Percentiles rank a stretch among this genome's conserved stretches.
Conservation (phyloP, 805 yeast species). For the Ogataea paradorogensis region DNA sequence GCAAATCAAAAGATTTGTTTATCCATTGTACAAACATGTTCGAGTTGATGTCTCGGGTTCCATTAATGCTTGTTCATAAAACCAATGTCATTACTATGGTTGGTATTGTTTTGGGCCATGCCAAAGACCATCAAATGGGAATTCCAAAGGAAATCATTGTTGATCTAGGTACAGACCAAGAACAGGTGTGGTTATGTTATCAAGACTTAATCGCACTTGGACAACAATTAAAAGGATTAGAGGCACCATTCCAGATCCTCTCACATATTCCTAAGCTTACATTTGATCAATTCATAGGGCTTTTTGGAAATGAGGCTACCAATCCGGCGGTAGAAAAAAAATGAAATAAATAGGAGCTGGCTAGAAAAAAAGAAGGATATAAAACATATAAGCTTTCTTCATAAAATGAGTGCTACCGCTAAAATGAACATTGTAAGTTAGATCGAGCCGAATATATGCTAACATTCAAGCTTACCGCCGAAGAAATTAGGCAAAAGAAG, state of each 20-base stretch:
- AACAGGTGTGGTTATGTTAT: slow-evolving; percentile 27
- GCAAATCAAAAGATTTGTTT: slow-evolving; percentile 19
- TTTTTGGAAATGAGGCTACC: slow-evolving; percentile 7
- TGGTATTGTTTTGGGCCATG: slow-evolving; percentile 24
- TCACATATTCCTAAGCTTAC: slow-evolving; percentile 23
- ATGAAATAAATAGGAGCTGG: background rate
- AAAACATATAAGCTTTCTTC: slow-evolving; percentile 4
- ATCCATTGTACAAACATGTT: slow-evolving; percentile 26
- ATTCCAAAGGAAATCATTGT: slow-evolving; percentile 19
- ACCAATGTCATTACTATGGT: slow-evolving; percentile 25
- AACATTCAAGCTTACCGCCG: slow-evolving; percentile 29
- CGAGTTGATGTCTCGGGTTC: slow-evolving; percentile 30
- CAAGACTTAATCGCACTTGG: slow-evolving; percentile 21
- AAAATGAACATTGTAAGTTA: slow-evolving; percentile 22
- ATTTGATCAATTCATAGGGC: slow-evolving; percentile 16
- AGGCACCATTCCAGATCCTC: slow-evolving; percentile 25
- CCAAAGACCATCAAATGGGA: slow-evolving; percentile 13
- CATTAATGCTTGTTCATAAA: slow-evolving; percentile 27
- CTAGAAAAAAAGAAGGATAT: slow-evolving; percentile 2
- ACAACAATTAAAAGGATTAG: slow-evolving; percentile 15
- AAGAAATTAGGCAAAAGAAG: slow-evolving; percentile 39
- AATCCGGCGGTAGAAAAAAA: slow-evolving; percentile 6
- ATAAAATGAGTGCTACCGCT: slow-evolving; percentile 20
- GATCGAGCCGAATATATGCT: background rate
- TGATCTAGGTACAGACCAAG: slow-evolving; percentile 16